A percentile compares a stretch with the other conserved stretches of the same genome.
Conservation (phyloP, 192 early-diverging fungal genomes). For the Glomus cerebriforme region DNA sequence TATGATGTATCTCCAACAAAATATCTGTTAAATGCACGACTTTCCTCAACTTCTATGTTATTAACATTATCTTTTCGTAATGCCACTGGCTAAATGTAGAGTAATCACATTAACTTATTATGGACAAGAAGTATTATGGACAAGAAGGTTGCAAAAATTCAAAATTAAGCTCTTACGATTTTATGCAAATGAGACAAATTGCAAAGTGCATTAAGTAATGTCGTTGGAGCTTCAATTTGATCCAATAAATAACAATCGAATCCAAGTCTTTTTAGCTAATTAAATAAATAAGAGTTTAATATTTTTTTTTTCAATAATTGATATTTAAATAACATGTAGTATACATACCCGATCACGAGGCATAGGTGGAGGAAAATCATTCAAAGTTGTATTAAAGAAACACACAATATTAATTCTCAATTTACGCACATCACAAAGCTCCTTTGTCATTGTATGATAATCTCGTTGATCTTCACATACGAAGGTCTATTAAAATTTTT, state of each 20-base stretch:
- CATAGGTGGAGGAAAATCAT: constrained; percentile 39
- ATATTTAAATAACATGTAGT: no score
- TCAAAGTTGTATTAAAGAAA: constrained; percentile 37
- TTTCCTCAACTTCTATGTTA: constrained; percentile 19
- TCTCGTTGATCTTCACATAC: constrained; percentile 78
- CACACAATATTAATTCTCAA: constrained; percentile 66
- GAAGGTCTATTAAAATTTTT: constrained; percentile 63
- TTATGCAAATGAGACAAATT: constrained; percentile 58
- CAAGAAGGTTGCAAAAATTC: neutral
- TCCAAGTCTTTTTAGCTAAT: constrained; percentile 57
- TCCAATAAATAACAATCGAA: constrained; percentile 80
- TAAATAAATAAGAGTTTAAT: neutral
- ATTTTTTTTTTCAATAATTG: no score
- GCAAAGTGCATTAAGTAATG: constrained; percentile 68
- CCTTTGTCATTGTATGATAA: constrained; percentile 68
- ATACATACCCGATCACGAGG: constrained; percentile 31
- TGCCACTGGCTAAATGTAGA: constrained; percentile 37
- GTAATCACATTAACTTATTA: neutral
- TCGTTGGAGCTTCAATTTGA: constrained; percentile 69
- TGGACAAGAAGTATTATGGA: neutral
- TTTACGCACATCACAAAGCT: constrained; percentile 61
- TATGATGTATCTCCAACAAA: constrained; percentile 33
- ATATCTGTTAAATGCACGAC: constrained; percentile 32
- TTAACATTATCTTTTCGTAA: neutral
- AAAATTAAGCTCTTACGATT: constrained; percentile 41